Percentiles rank a stretch among this genome's conserved stretches.
Conservation (phyloP, 208 protist genomes). For the Crithidia bombi region DNA sequence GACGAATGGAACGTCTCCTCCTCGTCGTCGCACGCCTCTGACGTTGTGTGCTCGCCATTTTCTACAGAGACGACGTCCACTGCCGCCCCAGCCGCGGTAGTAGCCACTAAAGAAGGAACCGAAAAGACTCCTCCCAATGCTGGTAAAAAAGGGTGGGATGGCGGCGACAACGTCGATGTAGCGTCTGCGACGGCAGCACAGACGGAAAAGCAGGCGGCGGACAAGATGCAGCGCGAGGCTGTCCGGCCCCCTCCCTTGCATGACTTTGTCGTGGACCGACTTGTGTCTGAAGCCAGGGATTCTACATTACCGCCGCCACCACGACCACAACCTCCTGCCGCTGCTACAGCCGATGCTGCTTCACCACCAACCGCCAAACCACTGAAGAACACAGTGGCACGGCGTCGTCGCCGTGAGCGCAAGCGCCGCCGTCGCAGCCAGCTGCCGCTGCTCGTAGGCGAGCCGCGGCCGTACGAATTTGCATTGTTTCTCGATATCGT, state of each 20-base stretch:
- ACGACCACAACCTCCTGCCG: neutral
- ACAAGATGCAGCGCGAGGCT: neutral
- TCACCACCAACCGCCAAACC: neutral
- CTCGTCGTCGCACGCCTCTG: constrained; percentile 13
- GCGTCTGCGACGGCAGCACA: neutral
- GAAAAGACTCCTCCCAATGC: neutral
- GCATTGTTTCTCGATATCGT: constrained; percentile 36
- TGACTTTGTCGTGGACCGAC: neutral
- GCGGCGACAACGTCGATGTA: neutral
- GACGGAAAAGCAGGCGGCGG: neutral
- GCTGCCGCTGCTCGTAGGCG: constrained; percentile 57
- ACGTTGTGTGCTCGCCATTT: constrained; percentile 7
- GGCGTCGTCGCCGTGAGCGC: constrained; percentile 31
- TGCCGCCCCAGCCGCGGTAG: neutral
- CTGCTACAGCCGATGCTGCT: neutral
- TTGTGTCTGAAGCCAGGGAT: neutral
- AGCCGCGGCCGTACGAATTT: constrained; percentile 46
- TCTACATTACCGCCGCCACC: too few relatives aligned
- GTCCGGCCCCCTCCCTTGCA: neutral
- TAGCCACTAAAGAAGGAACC: neutral
- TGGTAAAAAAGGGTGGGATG: neutral
- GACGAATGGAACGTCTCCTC: constrained; percentile 32
- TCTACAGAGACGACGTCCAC: neutral
- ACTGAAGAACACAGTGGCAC: constrained; percentile 2
- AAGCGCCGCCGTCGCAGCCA: constrained; percentile 24